Evolutionary conservation across 2,329 filamentous ascomycete genomes (phyloP).

Genomic region (Fusarium guadeloupense): DNA sequence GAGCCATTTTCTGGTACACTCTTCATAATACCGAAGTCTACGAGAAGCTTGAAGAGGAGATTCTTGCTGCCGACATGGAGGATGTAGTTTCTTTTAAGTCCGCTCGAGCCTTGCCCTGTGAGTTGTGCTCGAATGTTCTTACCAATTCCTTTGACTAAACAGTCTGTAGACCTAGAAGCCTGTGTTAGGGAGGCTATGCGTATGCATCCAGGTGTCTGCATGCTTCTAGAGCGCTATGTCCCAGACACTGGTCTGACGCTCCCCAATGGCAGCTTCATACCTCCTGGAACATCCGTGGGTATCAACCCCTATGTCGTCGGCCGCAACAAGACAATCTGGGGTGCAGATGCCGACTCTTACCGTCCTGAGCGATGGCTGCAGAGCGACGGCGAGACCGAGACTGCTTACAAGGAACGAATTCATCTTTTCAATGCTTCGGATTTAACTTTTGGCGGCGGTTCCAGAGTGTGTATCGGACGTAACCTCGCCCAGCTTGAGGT

Average conservation of each 20-base stretch:
- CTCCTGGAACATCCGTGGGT: slow-evolving; percentile 51
- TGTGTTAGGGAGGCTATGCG: slow-evolving; percentile 60
- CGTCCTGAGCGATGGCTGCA: slow-evolving; percentile 60
- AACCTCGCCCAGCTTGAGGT: slow-evolving; percentile 48
- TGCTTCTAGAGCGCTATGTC: slow-evolving; percentile 58
- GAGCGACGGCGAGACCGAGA: slow-evolving; percentile 6
- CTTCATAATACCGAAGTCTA: slow-evolving; percentile 45
- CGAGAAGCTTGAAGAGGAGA: slow-evolving; percentile 34
- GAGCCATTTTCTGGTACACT: slow-evolving; percentile 51
- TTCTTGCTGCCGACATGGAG: slow-evolving; percentile 16
- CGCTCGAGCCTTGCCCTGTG: slow-evolving; percentile 27
- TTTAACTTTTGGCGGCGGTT: slow-evolving; percentile 49
- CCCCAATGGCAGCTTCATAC: slow-evolving; percentile 47
- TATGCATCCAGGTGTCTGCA: slow-evolving; percentile 56
- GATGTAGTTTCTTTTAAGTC: slow-evolving; percentile 24
- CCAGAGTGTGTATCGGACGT: slow-evolving; percentile 49
- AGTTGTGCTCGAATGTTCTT: neutral
- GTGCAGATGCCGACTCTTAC: slow-evolving; percentile 56
- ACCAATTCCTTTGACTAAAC: neutral
- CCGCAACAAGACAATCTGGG: slow-evolving; percentile 54
- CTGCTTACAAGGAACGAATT: slow-evolving; percentile 47
- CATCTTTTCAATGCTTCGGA: slow-evolving; percentile 49
- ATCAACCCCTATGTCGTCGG: slow-evolving; percentile 55
- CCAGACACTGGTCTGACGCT: slow-evolving; percentile 51
- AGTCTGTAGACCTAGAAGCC: slow-evolving; percentile 49